Percentiles rank a stretch among this genome's conserved stretches.
Evolutionary conservation across 768 basidiomycete species (phyloP).

Genomic region (Mycena haematopus): DNA sequence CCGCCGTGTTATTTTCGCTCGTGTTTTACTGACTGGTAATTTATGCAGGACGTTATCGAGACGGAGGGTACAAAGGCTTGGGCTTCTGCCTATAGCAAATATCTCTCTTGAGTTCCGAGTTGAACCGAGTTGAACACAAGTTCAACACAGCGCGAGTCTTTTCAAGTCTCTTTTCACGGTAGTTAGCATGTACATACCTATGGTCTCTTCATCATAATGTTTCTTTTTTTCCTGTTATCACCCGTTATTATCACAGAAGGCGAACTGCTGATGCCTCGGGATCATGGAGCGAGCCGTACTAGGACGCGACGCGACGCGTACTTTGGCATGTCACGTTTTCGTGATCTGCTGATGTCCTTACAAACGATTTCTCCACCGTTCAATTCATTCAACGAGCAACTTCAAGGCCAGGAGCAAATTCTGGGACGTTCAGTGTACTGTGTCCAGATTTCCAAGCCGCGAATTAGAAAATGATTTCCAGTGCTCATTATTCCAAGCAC

Average conservation of each 20-base stretch:
- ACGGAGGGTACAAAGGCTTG: conserved; percentile 50
- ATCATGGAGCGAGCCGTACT: too few species aligned
- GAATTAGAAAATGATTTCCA: background rate
- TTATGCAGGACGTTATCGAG: conserved; percentile 64
- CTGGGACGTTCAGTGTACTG: background rate
- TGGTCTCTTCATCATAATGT: background rate
- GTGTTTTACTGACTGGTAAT: conserved; percentile 63
- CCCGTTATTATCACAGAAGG: too few species aligned
- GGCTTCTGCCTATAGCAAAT: conserved; percentile 39
- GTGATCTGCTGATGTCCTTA: too few species aligned
- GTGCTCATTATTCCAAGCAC: too few species aligned
- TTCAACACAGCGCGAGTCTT: background rate
- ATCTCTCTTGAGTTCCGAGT: conserved; percentile 21
- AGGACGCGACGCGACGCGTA: too few species aligned
- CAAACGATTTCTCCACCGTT: too few species aligned
- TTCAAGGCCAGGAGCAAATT: background rate
- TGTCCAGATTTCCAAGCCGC: background rate
- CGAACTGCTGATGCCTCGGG: too few species aligned
- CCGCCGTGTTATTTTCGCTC: background rate
- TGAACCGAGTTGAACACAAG: too few species aligned
- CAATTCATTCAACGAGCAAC: too few species aligned
- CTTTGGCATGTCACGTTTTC: too few species aligned
- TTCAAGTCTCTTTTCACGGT: background rate
- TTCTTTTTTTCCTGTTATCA: too few species aligned
- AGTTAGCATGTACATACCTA: background rate